These are phyloP conservation scores for Alternaria dauci DNA, from an alignment of 2,329 filamentous ascomycete genomes.

Conservation along the genomic window DNA sequence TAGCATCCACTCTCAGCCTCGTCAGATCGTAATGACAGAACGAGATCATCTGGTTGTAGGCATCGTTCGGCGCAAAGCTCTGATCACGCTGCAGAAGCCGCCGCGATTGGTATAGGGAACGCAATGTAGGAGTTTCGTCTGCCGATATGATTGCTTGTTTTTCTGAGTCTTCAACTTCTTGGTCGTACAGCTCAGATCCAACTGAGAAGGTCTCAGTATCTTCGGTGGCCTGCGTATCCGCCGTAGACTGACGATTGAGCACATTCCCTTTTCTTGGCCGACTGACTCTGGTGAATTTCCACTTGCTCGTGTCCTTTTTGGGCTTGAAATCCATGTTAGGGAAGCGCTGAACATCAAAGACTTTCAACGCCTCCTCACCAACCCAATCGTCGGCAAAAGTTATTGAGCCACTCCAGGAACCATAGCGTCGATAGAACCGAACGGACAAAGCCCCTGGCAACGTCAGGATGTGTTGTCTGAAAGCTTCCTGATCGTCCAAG, in stretches of 20 bases:
- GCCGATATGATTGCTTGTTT: constrained; percentile 20
- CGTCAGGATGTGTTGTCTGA: constrained; percentile 29
- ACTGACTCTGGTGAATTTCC: constrained; percentile 24
- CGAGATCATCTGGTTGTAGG: constrained; percentile 42
- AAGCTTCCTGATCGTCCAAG: constrained; percentile 23
- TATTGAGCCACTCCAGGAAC: constrained; percentile 31
- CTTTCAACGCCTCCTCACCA: constrained; percentile 23
- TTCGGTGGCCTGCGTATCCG: background rate
- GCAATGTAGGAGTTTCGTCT: constrained; percentile 38
- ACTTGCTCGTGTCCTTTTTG: constrained; percentile 19
- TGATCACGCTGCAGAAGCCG: constrained; percentile 37
- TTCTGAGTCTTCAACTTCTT: background rate
- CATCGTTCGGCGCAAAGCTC: constrained; percentile 40
- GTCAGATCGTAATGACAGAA: constrained; percentile 45
- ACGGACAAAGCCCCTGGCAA: constrained; percentile 29
- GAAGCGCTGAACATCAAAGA: constrained; percentile 26
- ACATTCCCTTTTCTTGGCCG: constrained; percentile 3
- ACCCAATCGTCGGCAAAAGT: constrained; percentile 25
- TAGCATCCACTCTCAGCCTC: constrained; percentile 45
- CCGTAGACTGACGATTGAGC: background rate
- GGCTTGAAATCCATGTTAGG: constrained; percentile 28
- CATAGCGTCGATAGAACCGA: constrained; percentile 32
- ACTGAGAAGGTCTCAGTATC: background rate
- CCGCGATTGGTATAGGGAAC: constrained; percentile 36
- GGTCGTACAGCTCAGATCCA: background rate